Base-by-base conservation (phyloP, 176 grass and related monocot species). In the Cocos nucifera region DNA sequence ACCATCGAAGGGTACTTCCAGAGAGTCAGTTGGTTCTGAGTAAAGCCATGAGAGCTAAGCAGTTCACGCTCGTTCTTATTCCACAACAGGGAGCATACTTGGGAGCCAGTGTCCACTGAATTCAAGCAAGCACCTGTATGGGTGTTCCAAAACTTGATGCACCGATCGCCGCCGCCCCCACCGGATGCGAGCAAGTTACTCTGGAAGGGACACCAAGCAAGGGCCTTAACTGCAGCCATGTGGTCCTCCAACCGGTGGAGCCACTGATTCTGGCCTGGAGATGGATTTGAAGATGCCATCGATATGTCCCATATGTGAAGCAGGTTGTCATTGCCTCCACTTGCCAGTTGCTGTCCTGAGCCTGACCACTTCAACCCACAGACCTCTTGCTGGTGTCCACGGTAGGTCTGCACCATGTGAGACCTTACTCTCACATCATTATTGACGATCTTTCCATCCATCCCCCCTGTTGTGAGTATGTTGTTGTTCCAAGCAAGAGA, bases 141-240 rank as follows among this genome's bases (percentile, higher is more conserved):
- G 15, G 83, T 78, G 78, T 86, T 86, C 82, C 82, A 85, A 9
- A 85, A 85, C 67, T 79, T 85, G 57, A 85, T 85, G 77, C 82
- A 79, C 5, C 61, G 54, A 22, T 85, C 82, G 18, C 57, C 64
- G 21, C 67, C 56, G 14, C 76, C 82, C 4, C 82, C 77, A 29
- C 82, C 82, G 6, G 82, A 85, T 53, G 82, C 82, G 9, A 85
- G 62, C 25, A 85, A 67, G 35, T 79, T 85, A 62, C 82, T 79
- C 62, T 85, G 82, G 53, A 85, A 85, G n/a, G 82, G 77, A 62
- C 82, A 85, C 82, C 82, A 85, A 22, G 82, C 82, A 0, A 85
- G 76, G 15, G 82, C 76, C 72, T 85, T 85, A 56, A 85, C 82
- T 0, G 82, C 82, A 54, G 76, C 67, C 51, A 35, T 58, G 67